Percentiles rank a stretch among this genome's conserved stretches.
These are phyloP conservation scores for Aspergillus mulundensis DNA, from an alignment of 495 filamentous ascomycete species.

Conservation along the genomic window DNA sequence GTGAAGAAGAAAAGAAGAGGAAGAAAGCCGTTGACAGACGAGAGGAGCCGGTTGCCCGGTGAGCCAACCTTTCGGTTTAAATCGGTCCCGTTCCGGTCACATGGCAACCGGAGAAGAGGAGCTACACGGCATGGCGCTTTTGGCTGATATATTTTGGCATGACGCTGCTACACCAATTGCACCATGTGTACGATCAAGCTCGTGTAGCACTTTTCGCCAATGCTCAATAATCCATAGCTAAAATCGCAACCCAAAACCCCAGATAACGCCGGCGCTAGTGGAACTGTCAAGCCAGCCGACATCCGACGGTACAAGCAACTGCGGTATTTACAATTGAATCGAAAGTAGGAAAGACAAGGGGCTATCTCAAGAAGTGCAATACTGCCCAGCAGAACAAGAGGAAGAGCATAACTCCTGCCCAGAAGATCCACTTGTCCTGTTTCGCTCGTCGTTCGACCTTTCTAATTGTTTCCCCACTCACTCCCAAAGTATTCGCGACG, in stretches of 20 bases:
- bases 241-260: slow-evolving; percentile 13
- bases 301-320: background rate
- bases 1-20: slow-evolving; percentile 12
- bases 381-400: slow-evolving; percentile 88
- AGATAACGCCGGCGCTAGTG: slow-evolving; percentile 37
- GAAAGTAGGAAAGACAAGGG: background rate
- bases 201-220: background rate
- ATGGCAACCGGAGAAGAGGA: background rate
- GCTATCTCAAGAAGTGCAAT: slow-evolving; percentile 73
- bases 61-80: background rate
- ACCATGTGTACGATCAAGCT: background rate
- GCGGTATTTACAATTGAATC: slow-evolving; percentile 3
- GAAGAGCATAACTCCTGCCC: slow-evolving; percentile 82
- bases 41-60: slow-evolving; percentile 3
- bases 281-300: slow-evolving; percentile 17
- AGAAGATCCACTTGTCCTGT: slow-evolving; percentile 98
- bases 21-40: slow-evolving; percentile 25
- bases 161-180: background rate
- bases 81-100: slow-evolving; percentile 4
- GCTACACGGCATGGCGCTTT: background rate
- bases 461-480: slow-evolving; percentile 92
- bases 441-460: slow-evolving; percentile 88
- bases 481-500: slow-evolving; percentile 88
- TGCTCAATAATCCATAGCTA: slow-evolving; percentile 5
- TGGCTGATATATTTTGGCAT: background rate